Conservation (phyloP, 805 yeast species). For the Kuraishia piskuri region DNA sequence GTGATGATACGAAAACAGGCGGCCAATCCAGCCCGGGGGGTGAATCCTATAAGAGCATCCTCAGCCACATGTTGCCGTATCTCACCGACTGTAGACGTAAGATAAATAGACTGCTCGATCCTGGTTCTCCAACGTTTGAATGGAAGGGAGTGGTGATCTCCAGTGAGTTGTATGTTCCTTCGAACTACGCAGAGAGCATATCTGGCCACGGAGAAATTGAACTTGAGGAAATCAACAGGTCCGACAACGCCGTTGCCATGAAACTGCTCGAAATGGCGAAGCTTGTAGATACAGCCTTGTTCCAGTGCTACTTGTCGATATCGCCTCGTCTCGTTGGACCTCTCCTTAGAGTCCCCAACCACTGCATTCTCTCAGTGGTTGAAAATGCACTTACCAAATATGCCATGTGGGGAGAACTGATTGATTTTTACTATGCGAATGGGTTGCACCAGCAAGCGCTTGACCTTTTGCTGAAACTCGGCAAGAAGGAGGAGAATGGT, state of each 20-base stretch:
- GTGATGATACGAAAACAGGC: neutral
- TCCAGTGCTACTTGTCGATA: conserved; percentile 62
- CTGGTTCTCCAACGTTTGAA: conserved; percentile 22
- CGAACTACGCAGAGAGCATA: neutral
- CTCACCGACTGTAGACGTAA: conserved; percentile 47
- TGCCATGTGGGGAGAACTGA: conserved; percentile 53
- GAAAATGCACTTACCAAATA: conserved; percentile 38
- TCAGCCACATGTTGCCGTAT: conserved; percentile 27
- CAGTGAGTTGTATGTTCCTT: conserved; percentile 24
- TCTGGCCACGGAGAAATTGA: conserved; percentile 4
- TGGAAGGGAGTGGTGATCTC: conserved; percentile 40
- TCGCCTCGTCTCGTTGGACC: conserved; percentile 76
- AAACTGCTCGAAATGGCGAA: conserved; percentile 29
- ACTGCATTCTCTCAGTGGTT: conserved; percentile 61
- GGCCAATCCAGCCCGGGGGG: neutral
- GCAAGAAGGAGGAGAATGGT: conserved; percentile 8
- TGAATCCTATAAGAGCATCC: neutral
- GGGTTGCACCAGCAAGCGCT: conserved; percentile 60
- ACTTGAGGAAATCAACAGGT: conserved; percentile 7
- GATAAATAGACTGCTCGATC: conserved; percentile 30
- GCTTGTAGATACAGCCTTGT: conserved; percentile 69
- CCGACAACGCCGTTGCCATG: conserved; percentile 6
- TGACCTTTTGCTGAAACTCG: conserved; percentile 37
- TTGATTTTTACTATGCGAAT: conserved; percentile 70
- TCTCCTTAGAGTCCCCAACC: conserved; percentile 64